Percentiles rank a stretch among this genome's conserved stretches.
Evolutionary conservation across 108 stramenopile species (phyloP).

Genomic region (Cyclotella choctawhatcheeana): DNA sequence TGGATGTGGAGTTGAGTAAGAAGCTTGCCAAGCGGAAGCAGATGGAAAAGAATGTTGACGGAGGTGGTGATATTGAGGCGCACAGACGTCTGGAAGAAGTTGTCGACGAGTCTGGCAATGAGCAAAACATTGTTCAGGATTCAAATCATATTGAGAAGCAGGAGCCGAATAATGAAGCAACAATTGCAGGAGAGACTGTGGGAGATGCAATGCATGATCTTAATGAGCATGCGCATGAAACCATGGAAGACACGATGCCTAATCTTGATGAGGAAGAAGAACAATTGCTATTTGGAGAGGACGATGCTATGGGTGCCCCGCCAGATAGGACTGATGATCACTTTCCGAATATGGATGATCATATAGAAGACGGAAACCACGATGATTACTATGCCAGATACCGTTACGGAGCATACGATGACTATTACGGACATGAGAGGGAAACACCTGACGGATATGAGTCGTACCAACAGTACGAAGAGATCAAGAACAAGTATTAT

Average conservation of each 20-base stretch:
- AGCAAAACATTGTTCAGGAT: no score
- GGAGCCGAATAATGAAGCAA: no score
- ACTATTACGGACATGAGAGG: constrained; percentile 29
- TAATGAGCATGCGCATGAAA: constrained; percentile 36
- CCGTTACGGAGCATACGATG: constrained; percentile 47
- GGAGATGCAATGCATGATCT: not conserved
- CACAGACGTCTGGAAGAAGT: constrained; percentile 56
- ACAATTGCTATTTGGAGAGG: constrained; percentile 32
- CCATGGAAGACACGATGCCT: no score
- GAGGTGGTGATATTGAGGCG: constrained; percentile 3
- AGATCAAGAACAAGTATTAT: constrained; percentile 66
- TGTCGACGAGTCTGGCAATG: no score
- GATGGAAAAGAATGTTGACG: constrained; percentile 9
- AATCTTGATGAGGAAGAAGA: no score
- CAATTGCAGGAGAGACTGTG: constrained; percentile 4
- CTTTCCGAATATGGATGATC: constrained; percentile 19
- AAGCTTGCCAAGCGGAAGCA: constrained; percentile 59
- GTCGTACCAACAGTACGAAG: constrained; percentile 56
- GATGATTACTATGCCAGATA: constrained; percentile 38
- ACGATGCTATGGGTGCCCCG: constrained; percentile 38
- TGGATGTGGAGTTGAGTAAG: constrained; percentile 56
- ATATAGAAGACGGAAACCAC: constrained; percentile 9
- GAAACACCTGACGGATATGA: constrained; percentile 44
- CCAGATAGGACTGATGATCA: constrained; percentile 46
- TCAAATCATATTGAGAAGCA: no score